These are phyloP conservation scores for Pseudevernia furfuracea DNA, from an alignment of 495 filamentous ascomycete species.

Conservation along the genomic window DNA sequence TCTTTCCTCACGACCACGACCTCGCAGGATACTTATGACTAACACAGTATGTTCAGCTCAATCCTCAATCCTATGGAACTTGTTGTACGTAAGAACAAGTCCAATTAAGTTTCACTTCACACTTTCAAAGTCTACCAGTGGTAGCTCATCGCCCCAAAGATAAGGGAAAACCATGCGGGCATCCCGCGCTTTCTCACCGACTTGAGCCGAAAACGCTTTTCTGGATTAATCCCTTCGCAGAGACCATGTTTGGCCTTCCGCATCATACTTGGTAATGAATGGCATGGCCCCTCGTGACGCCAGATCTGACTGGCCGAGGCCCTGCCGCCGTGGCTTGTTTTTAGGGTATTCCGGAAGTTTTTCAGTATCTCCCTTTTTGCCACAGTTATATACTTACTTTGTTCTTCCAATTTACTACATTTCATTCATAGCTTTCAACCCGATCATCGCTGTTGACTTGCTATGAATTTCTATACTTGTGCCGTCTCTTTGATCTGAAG, in stretches of 20 bases:
- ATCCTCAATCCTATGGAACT: background rate
- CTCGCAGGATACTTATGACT: background rate
- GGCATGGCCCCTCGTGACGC: background rate
- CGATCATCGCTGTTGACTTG: background rate
- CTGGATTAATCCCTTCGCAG: background rate
- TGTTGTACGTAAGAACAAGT: background rate
- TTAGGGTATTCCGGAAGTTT: too few species aligned
- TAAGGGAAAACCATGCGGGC: background rate
- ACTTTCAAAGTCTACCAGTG: background rate
- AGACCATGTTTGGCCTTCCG: background rate
- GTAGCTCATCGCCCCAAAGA: constrained; percentile 7
- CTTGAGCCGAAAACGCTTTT: background rate
- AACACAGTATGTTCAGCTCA: background rate
- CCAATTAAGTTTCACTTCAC: background rate
- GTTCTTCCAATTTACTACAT: background rate
- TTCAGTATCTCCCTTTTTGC: background rate
- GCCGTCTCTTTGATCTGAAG: too few species aligned
- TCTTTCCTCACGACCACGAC: background rate
- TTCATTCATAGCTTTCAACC: background rate
- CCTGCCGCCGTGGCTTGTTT: background rate
- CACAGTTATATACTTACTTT: background rate
- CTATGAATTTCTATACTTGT: background rate
- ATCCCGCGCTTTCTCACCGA: constrained; percentile 6
- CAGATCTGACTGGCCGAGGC: background rate
- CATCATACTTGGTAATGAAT: background rate